Conservation (phyloP, 2,329 filamentous ascomycete species). For the Aspergillus sp. region DNA sequence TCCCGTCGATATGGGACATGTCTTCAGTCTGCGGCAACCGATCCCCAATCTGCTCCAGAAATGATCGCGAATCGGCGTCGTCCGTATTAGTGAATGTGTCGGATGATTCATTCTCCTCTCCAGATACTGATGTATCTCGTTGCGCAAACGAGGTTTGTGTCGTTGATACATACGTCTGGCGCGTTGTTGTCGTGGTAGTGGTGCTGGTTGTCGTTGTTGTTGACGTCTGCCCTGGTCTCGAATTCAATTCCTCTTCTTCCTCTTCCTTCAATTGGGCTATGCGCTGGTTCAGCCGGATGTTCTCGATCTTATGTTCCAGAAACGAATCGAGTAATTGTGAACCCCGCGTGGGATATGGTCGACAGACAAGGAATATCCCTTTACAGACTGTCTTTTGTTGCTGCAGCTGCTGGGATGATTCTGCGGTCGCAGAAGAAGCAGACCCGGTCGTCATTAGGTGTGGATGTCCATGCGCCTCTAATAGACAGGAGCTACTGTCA, state of each 20-base stretch:
- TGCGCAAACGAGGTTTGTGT: not conserved
- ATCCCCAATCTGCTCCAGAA: slow-evolving; percentile 75
- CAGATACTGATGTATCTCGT: slow-evolving; percentile 31
- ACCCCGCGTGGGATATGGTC: slow-evolving; percentile 87
- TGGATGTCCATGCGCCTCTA: slow-evolving; percentile 90
- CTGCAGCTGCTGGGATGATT: slow-evolving; percentile 53
- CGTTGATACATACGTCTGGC: slow-evolving; percentile 4
- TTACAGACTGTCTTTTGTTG: slow-evolving; percentile 72
- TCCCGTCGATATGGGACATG: slow-evolving; percentile 75
- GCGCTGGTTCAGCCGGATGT: slow-evolving; percentile 79
- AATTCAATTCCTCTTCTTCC: slow-evolving; percentile 76
- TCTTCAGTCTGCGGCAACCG: slow-evolving; percentile 83
- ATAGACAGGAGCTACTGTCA: slow-evolving; percentile 73
- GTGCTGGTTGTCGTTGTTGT: not conserved
- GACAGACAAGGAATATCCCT: slow-evolving; percentile 90
- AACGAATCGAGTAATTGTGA: slow-evolving; percentile 85
- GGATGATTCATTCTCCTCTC: slow-evolving; percentile 40
- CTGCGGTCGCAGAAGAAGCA: not conserved
- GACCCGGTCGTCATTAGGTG: slow-evolving; percentile 62
- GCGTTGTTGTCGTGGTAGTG: slow-evolving; percentile 2
- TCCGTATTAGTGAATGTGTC: slow-evolving; percentile 36
- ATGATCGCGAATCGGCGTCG: slow-evolving; percentile 49
- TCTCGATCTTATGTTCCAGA: slow-evolving; percentile 94
- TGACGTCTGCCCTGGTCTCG: slow-evolving; percentile 47
- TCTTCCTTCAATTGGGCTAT: slow-evolving; percentile 84